These are phyloP conservation scores for Mimosa pudica DNA, from an alignment of 306 rosid species.

Conservation along the genomic window DNA sequence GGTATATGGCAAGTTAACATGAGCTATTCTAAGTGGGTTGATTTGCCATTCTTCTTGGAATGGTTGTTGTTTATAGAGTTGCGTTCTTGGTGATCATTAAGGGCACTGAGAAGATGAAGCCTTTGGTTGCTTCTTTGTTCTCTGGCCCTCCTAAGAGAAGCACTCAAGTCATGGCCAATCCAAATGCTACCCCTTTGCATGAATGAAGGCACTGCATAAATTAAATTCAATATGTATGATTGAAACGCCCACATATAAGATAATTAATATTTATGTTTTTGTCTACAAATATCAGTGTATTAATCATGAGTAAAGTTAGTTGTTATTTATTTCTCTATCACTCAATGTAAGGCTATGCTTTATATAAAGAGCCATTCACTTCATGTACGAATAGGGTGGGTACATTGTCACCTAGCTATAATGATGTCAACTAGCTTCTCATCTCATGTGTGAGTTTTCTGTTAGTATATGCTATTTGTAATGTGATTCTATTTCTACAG, in stretches of 20 bases:
- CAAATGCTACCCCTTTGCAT: too few species aligned
- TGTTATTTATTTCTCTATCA: neutral
- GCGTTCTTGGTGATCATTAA: conserved; percentile 55
- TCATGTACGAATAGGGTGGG: neutral
- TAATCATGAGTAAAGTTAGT: too few species aligned
- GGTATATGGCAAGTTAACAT: conserved; percentile 40
- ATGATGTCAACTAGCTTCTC: too few species aligned
- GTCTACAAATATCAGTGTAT: too few species aligned
- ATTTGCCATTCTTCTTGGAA: conserved; percentile 55
- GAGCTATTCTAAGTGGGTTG: conserved; percentile 74
- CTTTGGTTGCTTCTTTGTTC: neutral
- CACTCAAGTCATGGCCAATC: too few species aligned
- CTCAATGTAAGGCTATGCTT: neutral
- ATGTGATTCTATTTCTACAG: too few species aligned
- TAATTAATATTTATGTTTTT: too few species aligned
- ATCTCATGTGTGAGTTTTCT: too few species aligned
- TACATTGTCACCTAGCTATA: neutral
- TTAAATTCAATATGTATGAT: neutral
- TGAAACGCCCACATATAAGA: neutral
- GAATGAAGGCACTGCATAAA: too few species aligned
- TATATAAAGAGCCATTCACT: neutral
- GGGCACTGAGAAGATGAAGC: conserved; percentile 48
- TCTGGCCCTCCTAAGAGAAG: too few species aligned
- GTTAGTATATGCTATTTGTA: too few species aligned
- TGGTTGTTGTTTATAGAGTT: conserved; percentile 55